Conservation (phyloP, 139 green algal genomes). For the Chlamydomonas sphaeroides region DNA sequence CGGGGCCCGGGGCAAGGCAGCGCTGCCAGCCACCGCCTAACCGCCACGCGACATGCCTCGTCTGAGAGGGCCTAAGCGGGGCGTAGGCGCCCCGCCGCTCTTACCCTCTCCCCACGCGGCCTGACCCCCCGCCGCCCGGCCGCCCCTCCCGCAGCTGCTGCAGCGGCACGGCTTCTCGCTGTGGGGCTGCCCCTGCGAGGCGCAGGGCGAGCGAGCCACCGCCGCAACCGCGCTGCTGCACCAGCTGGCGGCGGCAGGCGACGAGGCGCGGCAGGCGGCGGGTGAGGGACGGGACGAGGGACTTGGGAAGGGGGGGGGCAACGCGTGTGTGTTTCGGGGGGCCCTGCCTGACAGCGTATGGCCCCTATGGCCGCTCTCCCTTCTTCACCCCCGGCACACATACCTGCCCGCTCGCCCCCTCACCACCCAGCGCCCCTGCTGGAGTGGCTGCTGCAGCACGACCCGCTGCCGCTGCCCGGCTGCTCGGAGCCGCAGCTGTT, state of each 20-base stretch:
- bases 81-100: too few species aligned
- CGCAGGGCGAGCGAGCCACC: constrained; percentile 3
- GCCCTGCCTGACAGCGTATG: too few species aligned
- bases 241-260: constrained; percentile 2
- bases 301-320: too few species aligned
- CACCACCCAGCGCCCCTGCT: constrained; percentile 15
- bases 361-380: too few species aligned
- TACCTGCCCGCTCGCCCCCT: neutral
- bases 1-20: too few species aligned
- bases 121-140: too few species aligned
- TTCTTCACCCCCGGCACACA: neutral
- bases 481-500: constrained; percentile 12
- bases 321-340: too few species aligned
- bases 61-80: too few species aligned
- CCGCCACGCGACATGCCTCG: too few species aligned
- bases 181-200: constrained; percentile 22
- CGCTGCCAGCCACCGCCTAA: too few species aligned
- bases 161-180: constrained; percentile 31
- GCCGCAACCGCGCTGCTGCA: constrained; percentile 21
- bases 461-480: neutral
- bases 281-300: too few species aligned
- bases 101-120: too few species aligned
- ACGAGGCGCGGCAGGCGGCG: constrained; percentile 8
- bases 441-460: constrained; percentile 32
- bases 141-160: constrained; percentile 16